phyloP scores from a whole-genome alignment of 139 green algal species.

The Chlorella sp. region DNA sequence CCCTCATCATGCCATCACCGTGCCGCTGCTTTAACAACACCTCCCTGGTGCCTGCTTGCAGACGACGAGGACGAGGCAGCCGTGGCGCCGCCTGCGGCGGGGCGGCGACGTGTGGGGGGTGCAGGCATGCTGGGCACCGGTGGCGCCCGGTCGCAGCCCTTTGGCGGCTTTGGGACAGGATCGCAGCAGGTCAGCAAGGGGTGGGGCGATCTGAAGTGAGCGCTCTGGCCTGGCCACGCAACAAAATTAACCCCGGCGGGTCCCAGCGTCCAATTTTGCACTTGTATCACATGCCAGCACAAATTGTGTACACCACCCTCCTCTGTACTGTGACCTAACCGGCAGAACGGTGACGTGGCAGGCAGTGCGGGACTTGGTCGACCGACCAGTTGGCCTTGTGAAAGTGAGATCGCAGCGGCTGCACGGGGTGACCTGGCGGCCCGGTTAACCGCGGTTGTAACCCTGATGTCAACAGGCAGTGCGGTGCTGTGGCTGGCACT shows the following conservation, averaged over 20 bases:
- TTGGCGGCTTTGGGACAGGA: neutral
- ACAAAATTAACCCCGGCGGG: too few species aligned
- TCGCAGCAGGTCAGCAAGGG: constrained; percentile 13
- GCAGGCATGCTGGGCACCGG: constrained; percentile 13
- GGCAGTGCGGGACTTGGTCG: too few species aligned
- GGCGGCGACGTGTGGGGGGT: neutral
- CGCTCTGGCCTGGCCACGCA: too few species aligned
- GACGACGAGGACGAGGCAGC: constrained; percentile 18
- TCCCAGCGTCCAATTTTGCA: neutral
- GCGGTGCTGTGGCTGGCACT: too few species aligned
- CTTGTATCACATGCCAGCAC: neutral
- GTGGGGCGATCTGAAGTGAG: constrained; percentile 14
- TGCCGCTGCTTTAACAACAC: too few species aligned
- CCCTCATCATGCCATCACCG: too few species aligned
- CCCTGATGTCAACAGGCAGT: too few species aligned
- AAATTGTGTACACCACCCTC: neutral
- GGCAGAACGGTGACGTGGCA: too few species aligned
- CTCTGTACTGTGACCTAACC: neutral
- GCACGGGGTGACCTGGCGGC: too few species aligned
- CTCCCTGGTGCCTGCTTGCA: neutral
- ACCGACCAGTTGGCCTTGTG: too few species aligned
- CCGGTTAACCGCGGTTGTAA: too few species aligned
- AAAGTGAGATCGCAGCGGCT: too few species aligned
- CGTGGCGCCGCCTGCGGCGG: neutral
- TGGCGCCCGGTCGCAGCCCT: neutral